Conservation (phyloP, 306 rosid species). For the Gynostemma pentaphyllum region DNA sequence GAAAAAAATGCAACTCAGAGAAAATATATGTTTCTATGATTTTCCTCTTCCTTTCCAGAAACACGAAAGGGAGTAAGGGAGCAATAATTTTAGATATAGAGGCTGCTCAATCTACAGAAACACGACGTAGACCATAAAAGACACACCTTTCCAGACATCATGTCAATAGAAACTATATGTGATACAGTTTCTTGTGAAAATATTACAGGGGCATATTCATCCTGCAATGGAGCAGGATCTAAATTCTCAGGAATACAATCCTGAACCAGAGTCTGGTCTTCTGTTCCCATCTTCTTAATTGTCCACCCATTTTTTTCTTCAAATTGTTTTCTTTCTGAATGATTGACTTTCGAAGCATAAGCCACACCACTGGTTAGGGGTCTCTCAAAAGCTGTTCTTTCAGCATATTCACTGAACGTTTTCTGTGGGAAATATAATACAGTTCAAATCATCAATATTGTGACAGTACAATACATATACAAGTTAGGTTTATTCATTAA, state of each 20-base stretch:
- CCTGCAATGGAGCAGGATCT: constrained; percentile 80
- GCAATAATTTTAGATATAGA: neutral
- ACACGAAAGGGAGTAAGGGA: too few relatives aligned
- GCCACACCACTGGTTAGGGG: constrained; percentile 98
- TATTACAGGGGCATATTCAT: constrained; percentile 93
- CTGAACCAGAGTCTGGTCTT: constrained; percentile 75
- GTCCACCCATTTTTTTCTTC: constrained; percentile 82
- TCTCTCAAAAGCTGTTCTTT: constrained; percentile 82
- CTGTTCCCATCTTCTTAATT: constrained; percentile 80
- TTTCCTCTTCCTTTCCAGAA: neutral
- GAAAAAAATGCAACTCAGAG: too few relatives aligned
- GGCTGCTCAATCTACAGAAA: neutral
- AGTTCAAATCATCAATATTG: neutral
- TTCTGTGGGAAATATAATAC: constrained; percentile 35
- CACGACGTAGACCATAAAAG: neutral
- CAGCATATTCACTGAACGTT: constrained; percentile 83
- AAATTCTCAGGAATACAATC: constrained; percentile 81
- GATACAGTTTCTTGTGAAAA: constrained; percentile 98
- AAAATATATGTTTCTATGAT: neutral
- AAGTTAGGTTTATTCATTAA: neutral
- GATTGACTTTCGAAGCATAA: constrained; percentile 84
- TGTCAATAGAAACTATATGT: constrained; percentile 93
- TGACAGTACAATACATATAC: neutral
- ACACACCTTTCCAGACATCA: constrained; percentile 98
- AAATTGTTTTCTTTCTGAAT: constrained; percentile 59